Evolutionary conservation across 2,329 filamentous ascomycete species (phyloP).

Genomic region (Fusarium sp.): DNA sequence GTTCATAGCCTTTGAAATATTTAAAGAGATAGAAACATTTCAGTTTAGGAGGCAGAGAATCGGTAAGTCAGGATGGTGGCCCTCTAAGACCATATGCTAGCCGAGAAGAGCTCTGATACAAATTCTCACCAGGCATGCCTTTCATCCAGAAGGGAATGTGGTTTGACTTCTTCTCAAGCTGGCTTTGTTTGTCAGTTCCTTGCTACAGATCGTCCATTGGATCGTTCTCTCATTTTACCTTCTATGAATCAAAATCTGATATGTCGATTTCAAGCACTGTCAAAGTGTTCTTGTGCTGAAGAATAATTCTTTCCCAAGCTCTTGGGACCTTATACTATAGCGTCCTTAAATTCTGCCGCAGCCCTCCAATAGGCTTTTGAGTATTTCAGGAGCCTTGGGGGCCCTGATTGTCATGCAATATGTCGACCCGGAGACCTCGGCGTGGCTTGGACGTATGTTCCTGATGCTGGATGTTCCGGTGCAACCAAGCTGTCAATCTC

Average conservation of each 20-base stretch:
- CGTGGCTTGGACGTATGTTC: not conserved
- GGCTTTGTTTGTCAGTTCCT: not conserved
- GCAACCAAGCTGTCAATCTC: not conserved
- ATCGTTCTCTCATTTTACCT: not conserved
- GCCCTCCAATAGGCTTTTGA: not conserved
- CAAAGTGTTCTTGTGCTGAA: not conserved
- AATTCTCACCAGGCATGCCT: not conserved
- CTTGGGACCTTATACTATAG: not conserved
- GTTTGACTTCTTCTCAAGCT: not conserved
- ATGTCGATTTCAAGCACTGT: not conserved
- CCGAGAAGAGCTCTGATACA: not conserved
- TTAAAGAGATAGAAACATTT: constrained; percentile 11
- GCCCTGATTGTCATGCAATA: not conserved
- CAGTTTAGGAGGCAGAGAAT: not conserved
- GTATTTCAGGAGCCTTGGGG: not conserved
- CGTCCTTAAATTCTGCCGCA: not conserved
- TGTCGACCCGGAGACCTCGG: not conserved
- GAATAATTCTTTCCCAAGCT: not conserved
- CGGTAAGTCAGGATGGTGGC: not conserved
- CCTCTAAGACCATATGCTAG: not conserved
- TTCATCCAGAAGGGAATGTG: not conserved
- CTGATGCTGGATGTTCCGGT: not conserved
- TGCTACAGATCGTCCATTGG: not conserved
- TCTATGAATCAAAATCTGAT: not conserved
- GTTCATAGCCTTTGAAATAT: not conserved